Percentiles rank a stretch among this genome's conserved stretches.
Evolutionary conservation across 176 grass and related monocot genomes (phyloP).

Genomic region (Otatea glauca): DNA sequence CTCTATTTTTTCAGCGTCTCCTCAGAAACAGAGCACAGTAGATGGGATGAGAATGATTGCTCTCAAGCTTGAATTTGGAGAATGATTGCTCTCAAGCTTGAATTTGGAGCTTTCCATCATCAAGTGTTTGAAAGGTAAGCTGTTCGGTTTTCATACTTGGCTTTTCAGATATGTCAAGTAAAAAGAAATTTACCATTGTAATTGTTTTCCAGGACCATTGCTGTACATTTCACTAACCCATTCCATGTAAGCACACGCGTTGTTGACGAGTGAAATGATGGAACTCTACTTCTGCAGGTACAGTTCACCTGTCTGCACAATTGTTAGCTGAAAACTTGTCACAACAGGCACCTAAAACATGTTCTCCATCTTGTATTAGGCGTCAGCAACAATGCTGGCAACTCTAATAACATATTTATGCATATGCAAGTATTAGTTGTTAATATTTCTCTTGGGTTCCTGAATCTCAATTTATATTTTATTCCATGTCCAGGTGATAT

Average conservation of each 20-base stretch:
- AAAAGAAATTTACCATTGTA: conserved; percentile 33
- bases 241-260: conserved; percentile 85
- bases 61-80: no score
- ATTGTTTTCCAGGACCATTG: conserved; percentile 81
- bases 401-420: conserved; percentile 9
- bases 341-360: conserved; percentile 12
- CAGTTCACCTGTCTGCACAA: conserved; percentile 28
- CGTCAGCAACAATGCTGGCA: neutral
- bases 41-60: conserved; percentile 97
- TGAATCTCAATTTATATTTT: conserved; percentile 39
- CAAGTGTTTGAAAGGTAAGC: conserved; percentile 96
- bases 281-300: conserved; percentile 96
- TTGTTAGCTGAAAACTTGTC: conserved; percentile 16
- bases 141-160: conserved; percentile 25
- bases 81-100: conserved; percentile 96
- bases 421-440: neutral
- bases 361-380: conserved; percentile 13
- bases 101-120: conserved; percentile 97
- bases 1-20: conserved; percentile 66
- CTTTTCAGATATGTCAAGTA: conserved; percentile 19
- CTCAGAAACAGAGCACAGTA: conserved; percentile 84
- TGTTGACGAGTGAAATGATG: conserved; percentile 81
- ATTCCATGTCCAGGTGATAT: conserved; percentile 63
- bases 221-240: conserved; percentile 92
- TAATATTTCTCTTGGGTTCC: conserved; percentile 26